Evolutionary conservation across 2,329 filamentous ascomycete genomes (phyloP).

Genomic region (Alternaria tenuissima): DNA sequence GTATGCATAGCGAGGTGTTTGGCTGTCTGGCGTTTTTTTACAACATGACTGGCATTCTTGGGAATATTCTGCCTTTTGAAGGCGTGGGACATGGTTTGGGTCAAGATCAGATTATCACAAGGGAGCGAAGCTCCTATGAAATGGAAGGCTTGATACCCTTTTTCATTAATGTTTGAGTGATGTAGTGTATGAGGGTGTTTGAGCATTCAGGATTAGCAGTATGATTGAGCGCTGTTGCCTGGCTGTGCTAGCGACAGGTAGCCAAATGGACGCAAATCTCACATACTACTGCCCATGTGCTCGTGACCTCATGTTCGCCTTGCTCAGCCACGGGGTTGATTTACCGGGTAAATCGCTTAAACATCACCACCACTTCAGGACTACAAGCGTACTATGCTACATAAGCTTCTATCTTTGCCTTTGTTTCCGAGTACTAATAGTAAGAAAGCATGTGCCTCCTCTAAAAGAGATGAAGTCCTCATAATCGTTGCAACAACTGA

Average conservation of each 20-base stretch:
- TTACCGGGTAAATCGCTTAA: background rate
- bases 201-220: background rate
- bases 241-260: background rate
- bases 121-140: background rate
- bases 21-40: constrained; percentile 36
- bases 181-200: background rate
- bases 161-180: background rate
- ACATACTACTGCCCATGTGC: background rate
- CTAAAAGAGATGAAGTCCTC: too few relatives aligned
- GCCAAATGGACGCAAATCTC: background rate
- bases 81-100: background rate
- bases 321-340: background rate
- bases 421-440: too few relatives aligned
- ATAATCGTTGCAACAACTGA: too few relatives aligned
- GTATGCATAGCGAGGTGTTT: constrained; percentile 48
- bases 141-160: background rate
- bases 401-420: too few relatives aligned
- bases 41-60: background rate
- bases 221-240: background rate
- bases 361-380: background rate
- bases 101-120: background rate
- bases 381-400: background rate
- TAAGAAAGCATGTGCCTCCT: too few relatives aligned
- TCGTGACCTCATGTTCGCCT: background rate
- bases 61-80: background rate